Conservation (phyloP, 352 stramenopile species). For the Globisporangium megalacanthum region DNA sequence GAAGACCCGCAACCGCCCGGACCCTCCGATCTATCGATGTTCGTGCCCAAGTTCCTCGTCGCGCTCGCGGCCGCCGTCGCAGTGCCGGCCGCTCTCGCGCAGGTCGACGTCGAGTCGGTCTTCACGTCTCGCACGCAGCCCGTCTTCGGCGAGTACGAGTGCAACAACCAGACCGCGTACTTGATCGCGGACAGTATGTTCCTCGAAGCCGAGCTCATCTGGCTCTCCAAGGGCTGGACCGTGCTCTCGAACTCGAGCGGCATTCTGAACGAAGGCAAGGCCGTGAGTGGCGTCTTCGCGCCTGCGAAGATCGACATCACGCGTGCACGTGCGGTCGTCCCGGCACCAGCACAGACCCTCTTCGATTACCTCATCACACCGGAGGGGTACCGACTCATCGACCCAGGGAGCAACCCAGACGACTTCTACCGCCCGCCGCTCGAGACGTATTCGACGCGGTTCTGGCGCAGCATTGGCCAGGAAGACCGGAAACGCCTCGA, state of each 20-base stretch:
- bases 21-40: conserved; percentile 4
- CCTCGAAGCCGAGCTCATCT: conserved; percentile 24
- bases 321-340: conserved; percentile 18
- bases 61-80: conserved; percentile 7
- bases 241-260: conserved; percentile 24
- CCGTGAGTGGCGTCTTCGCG: conserved; percentile 23
- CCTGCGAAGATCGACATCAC: conserved; percentile 18
- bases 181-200: conserved; percentile 20
- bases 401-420: conserved; percentile 22
- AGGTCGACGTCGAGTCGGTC: conserved; percentile 1
- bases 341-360: conserved; percentile 21
- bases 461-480: conserved; percentile 18
- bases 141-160: conserved; percentile 20
- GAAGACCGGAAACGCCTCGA: conserved; percentile 23
- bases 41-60: conserved; percentile 18
- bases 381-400: conserved; percentile 25
- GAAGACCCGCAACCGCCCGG: neutral
- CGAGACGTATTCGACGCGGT: conserved; percentile 15
- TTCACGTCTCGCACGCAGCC: conserved; percentile 4
- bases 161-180: conserved; percentile 15
- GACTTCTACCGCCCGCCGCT: conserved; percentile 29
- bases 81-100: conserved; percentile 2
- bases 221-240: conserved; percentile 19
- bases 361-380: conserved; percentile 32
- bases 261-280: conserved; percentile 27